A percentile compares a stretch with the other conserved stretches of the same genome.
phyloP scores from a whole-genome alignment of 2,329 filamentous ascomycete species.

The Alternaria metachromatica region DNA sequence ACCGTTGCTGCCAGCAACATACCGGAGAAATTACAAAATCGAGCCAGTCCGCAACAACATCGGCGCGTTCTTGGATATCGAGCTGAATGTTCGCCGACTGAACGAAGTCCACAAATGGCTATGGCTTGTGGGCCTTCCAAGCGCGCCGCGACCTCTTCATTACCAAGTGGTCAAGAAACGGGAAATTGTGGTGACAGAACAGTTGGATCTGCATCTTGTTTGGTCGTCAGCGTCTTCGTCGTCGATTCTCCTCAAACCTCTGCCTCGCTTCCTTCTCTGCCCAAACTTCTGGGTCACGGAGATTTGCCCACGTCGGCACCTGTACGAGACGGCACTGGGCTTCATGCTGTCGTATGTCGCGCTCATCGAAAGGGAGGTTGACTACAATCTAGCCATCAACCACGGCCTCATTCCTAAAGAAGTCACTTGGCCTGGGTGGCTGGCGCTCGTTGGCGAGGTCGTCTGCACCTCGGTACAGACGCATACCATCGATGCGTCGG shows the following conservation, averaged over 20 bases:
- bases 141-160: slow-evolving; percentile 25
- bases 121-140: slow-evolving; percentile 28
- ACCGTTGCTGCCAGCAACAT: slow-evolving; percentile 25
- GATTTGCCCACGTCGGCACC: slow-evolving; percentile 19
- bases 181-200: slow-evolving; percentile 28
- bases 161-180: slow-evolving; percentile 29
- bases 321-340: slow-evolving; percentile 28
- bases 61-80: slow-evolving; percentile 19
- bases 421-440: slow-evolving; percentile 27
- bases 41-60: slow-evolving; percentile 21
- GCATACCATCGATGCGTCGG: slow-evolving; percentile 2
- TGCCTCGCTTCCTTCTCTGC: slow-evolving; percentile 27
- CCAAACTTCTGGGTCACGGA: slow-evolving; percentile 25
- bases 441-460: slow-evolving; percentile 19
- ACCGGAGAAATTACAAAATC: slow-evolving; percentile 20
- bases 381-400: slow-evolving; percentile 23
- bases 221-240: slow-evolving; percentile 19
- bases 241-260: slow-evolving; percentile 29
- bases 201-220: slow-evolving; percentile 30
- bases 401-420: slow-evolving; percentile 26
- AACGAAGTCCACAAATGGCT: slow-evolving; percentile 27
- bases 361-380: slow-evolving; percentile 28
- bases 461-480: slow-evolving; percentile 1
- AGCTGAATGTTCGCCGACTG: slow-evolving; percentile 24
- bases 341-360: slow-evolving; percentile 28